Base-by-base conservation (phyloP, 2,329 filamentous ascomycete species). In the Trichoderma koningii region DNA sequence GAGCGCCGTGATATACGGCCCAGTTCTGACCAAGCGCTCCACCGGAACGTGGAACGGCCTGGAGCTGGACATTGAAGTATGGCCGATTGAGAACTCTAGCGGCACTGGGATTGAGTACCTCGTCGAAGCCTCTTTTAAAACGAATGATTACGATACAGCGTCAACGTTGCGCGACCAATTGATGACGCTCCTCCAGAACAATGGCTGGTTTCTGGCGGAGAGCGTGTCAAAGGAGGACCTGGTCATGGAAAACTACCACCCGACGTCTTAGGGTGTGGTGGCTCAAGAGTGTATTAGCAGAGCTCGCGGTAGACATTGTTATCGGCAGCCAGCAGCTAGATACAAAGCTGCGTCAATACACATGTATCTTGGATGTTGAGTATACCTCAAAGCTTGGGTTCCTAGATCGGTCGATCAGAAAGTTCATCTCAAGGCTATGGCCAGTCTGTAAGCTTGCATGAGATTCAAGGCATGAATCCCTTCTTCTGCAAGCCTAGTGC, bases 11-110 rank as follows among this genome's bases (percentile, higher is more conserved):
- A 53, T 62, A 7, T 62, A 62, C 7, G 48, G 59, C 3, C 59
- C 59, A 3, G 9, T 62, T 38, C 48, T 62, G 10, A 62, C 59
- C 26, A 62, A 62, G 59, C 59, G 59, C 48, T 62, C 59, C 14
- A 26, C 47, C 3, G 59, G 59, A 30, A 53, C 38, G 7, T 62
- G 59, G 59, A 34, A 45, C 3, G 59, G 59, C 2, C 38, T 45
- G 12, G 48, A 62, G 7, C 48, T 62, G 3, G 59, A 62, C n/a
- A 62, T 62, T 7, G 59, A 62, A 19, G 48, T 53, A n/a, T 62
- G 59, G 59, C 59, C 59, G 6, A 62, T 62, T 2, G 48, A 62
- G 19, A 62, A 45, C 7, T 44, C 59, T 0, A 45, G 38, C 15
- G 48, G 59, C n/a, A 62, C 48, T n/a, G 59, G 59, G 17, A 53